A percentile compares a stretch with the other conserved stretches of the same genome.
Evolutionary conservation across 1,284 basidiomycete genomes (phyloP).

Genomic region (Apiotrichum sp.): DNA sequence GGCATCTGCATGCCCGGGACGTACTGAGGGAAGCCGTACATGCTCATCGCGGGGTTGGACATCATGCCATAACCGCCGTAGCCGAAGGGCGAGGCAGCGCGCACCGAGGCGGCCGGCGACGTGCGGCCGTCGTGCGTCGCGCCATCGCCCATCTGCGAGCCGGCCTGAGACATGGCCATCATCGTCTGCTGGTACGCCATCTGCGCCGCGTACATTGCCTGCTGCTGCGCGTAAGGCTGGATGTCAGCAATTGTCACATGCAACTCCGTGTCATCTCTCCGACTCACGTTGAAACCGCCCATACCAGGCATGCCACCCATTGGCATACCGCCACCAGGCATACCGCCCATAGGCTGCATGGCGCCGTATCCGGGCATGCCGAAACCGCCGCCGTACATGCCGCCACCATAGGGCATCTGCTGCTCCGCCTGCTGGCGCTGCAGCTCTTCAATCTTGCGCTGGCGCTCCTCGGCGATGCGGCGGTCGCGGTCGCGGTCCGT

Average conservation of each 20-base stretch:
- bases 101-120: constrained; percentile 14
- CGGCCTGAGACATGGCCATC: constrained; percentile 75
- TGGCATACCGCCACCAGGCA: constrained; percentile 35
- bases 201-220: constrained; percentile 78
- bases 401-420: constrained; percentile 1
- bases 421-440: constrained; percentile 76
- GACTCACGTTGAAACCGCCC: constrained; percentile 40
- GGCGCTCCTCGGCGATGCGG: constrained; percentile 79
- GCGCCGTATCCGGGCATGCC: constrained; percentile 13
- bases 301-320: not conserved
- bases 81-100: constrained; percentile 7
- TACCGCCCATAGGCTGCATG: constrained; percentile 35
- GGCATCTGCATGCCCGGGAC: constrained; percentile 1
- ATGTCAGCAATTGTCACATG: not conserved
- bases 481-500: constrained; percentile 93
- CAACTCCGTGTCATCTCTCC: not conserved
- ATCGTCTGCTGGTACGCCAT: constrained; percentile 76
- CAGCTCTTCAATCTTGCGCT: constrained; percentile 82
- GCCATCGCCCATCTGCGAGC: constrained; percentile 60
- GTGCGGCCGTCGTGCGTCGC: constrained; percentile 8
- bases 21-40: constrained; percentile 13
- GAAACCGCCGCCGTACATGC: constrained; percentile 20
- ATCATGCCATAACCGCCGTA: constrained; percentile 10
- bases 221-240: constrained; percentile 56
- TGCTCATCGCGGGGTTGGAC: constrained; percentile 9